Evolutionary conservation across 768 basidiomycete genomes (phyloP).

Genomic region (Leccinum pellstonianum): DNA sequence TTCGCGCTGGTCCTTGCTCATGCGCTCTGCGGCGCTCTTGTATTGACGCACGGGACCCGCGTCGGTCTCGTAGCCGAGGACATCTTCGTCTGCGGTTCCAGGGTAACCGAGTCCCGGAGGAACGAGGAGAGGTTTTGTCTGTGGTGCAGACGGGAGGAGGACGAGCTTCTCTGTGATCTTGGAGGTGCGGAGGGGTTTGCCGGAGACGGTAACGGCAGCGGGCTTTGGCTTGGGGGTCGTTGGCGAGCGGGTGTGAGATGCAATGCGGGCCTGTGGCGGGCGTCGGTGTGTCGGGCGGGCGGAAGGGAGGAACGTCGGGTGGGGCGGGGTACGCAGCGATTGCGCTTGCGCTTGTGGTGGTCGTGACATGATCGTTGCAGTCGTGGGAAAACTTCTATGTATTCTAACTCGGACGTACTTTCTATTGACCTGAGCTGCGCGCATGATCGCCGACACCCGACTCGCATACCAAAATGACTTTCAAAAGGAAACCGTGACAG

Average conservation of each 20-base stretch:
- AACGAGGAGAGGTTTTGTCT: conserved; percentile 65
- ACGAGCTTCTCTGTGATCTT: conserved; percentile 93
- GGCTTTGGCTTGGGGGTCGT: conserved; percentile 19
- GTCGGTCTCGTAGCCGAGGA: conserved; percentile 65
- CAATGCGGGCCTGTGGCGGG: conserved; percentile 21
- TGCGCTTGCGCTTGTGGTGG: neutral
- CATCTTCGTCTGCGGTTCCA: conserved; percentile 39
- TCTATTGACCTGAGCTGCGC: no score
- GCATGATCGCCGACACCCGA: no score
- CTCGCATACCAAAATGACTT: no score
- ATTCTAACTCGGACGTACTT: no score
- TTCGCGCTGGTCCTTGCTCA: conserved; percentile 84
- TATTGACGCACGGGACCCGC: conserved; percentile 64
- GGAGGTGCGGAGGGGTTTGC: conserved; percentile 73
- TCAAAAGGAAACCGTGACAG: no score
- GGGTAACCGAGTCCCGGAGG: conserved; percentile 15
- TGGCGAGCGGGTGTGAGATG: conserved; percentile 17
- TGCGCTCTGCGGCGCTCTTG: conserved; percentile 83
- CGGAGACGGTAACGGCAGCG: conserved; percentile 17
- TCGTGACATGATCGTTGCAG: no score
- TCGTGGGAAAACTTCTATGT: no score
- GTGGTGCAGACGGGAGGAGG: conserved; percentile 84
- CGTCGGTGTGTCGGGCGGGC: conserved; percentile 25
- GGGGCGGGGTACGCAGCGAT: conserved; percentile 17
- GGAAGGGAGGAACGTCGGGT: conserved; percentile 22